Conservation (phyloP, 768 basidiomycete species). For the Mycena amicta region DNA sequence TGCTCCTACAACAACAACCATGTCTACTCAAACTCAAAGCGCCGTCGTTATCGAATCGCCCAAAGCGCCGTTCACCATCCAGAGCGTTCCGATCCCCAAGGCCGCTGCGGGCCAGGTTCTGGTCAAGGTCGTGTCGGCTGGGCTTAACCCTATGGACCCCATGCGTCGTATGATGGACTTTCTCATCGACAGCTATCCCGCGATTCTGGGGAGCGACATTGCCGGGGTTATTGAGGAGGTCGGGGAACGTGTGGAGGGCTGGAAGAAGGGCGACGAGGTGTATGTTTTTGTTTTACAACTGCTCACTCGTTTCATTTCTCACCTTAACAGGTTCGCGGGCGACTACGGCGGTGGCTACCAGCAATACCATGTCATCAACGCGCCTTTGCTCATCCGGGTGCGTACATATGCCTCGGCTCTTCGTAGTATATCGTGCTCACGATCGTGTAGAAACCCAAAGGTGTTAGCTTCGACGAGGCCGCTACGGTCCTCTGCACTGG, state of each 20-base stretch:
- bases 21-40: neutral
- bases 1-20: neutral
- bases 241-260: constrained; percentile 36
- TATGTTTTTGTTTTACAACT: constrained; percentile 15
- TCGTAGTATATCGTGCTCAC: neutral
- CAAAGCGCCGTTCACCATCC: constrained; percentile 25
- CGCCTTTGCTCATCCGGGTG: constrained; percentile 1
- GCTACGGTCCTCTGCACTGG: constrained; percentile 11
- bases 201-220: constrained; percentile 30
- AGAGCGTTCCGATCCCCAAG: constrained; percentile 18
- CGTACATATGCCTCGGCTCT: neutral
- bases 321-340: neutral
- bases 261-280: constrained; percentile 38
- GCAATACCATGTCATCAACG: constrained; percentile 29
- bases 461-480: constrained; percentile 13
- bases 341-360: constrained; percentile 25
- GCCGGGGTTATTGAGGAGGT: constrained; percentile 36
- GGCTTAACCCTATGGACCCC: constrained; percentile 38
- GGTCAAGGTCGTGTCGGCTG: constrained; percentile 29
- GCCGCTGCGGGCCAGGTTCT: constrained; percentile 33
- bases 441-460: constrained; percentile 11
- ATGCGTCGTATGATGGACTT: constrained; percentile 29
- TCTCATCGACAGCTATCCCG: constrained; percentile 29
- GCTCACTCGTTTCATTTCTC: constrained; percentile 10
- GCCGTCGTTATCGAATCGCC: neutral